Percentiles rank a stretch among this genome's conserved stretches.
phyloP scores from a whole-genome alignment of 345 rosid species.

The thale cress (Arabidopsis thaliana) region DNA sequence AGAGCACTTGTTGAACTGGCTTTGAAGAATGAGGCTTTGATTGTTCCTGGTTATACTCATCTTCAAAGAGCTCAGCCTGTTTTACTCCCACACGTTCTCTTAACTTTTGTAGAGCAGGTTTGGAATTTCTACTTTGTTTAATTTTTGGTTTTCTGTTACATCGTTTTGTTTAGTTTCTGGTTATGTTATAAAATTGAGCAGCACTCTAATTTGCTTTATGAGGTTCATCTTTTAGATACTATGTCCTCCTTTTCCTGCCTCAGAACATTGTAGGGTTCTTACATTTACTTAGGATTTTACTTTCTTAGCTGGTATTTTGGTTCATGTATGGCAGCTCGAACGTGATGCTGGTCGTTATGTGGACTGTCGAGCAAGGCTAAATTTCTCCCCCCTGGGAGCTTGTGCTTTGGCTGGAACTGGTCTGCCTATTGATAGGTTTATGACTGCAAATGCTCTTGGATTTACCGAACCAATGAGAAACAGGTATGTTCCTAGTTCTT shows the following conservation, averaged over 20 bases:
- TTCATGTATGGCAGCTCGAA: constrained; percentile 73
- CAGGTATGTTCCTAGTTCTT: constrained; percentile 58
- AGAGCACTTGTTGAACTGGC: constrained; percentile 74
- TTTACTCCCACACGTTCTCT: constrained; percentile 78
- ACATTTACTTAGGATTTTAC: constrained; percentile 1
- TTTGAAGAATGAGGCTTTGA: constrained; percentile 65
- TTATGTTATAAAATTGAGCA: background rate
- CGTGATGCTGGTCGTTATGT: constrained; percentile 86
- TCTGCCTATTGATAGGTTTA: constrained; percentile 85
- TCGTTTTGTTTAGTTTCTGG: background rate
- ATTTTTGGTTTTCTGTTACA: background rate
- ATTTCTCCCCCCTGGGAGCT: constrained; percentile 89
- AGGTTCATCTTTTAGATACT: background rate
- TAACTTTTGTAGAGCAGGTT: constrained; percentile 95
- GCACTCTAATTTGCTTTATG: background rate
- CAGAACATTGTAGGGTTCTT: constrained; percentile 7
- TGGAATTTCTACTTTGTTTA: background rate
- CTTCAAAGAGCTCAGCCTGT: constrained; percentile 96
- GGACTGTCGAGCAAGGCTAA: constrained; percentile 80
- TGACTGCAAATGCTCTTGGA: constrained; percentile 77
- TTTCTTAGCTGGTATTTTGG: constrained; percentile 19
- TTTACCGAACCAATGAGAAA: constrained; percentile 90
- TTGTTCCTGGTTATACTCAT: constrained; percentile 96
- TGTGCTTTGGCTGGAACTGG: constrained; percentile 99
- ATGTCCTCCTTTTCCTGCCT: constrained; percentile 10